Percentiles rank a stretch among this genome's conserved stretches.
Evolutionary conservation across 805 yeast genomes (phyloP).

Genomic region (Sugiyamaella americana): DNA sequence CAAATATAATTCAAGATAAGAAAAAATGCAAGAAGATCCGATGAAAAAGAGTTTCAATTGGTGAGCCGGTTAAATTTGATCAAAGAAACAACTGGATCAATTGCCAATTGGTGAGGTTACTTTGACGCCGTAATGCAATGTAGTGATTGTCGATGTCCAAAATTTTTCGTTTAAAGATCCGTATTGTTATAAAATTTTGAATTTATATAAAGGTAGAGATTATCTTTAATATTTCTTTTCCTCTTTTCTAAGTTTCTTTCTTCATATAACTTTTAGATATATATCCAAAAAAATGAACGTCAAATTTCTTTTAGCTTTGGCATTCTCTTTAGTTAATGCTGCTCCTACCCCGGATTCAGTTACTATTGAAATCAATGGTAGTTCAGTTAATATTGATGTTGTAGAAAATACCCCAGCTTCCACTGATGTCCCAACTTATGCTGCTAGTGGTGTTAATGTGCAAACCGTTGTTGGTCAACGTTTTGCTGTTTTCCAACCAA

Average conservation of each 20-base stretch:
- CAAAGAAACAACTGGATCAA: too few species aligned
- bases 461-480: slow-evolving; percentile 5
- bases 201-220: too few species aligned
- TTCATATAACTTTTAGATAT: too few species aligned
- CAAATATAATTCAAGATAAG: not conserved
- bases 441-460: slow-evolving; percentile 10
- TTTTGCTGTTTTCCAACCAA: slow-evolving; percentile 35
- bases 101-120: too few species aligned
- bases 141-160: too few species aligned
- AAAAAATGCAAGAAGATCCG: not conserved
- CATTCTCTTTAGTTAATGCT: not conserved
- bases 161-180: too few species aligned
- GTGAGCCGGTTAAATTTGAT: too few species aligned
- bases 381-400: slow-evolving; percentile 3
- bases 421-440: slow-evolving; percentile 7
- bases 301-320: slow-evolving; percentile 3
- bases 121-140: too few species aligned
- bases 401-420: slow-evolving; percentile 4
- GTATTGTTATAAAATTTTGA: too few species aligned
- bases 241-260: too few species aligned
- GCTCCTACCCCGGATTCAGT: not conserved
- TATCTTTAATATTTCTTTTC: too few species aligned
- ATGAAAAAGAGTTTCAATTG: not conserved
- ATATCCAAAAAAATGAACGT: too few species aligned
- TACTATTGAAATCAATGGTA: slow-evolving; percentile 1